Conservation (phyloP, 2,329 filamentous ascomycete species). For the Trichoderma guizhouense region DNA sequence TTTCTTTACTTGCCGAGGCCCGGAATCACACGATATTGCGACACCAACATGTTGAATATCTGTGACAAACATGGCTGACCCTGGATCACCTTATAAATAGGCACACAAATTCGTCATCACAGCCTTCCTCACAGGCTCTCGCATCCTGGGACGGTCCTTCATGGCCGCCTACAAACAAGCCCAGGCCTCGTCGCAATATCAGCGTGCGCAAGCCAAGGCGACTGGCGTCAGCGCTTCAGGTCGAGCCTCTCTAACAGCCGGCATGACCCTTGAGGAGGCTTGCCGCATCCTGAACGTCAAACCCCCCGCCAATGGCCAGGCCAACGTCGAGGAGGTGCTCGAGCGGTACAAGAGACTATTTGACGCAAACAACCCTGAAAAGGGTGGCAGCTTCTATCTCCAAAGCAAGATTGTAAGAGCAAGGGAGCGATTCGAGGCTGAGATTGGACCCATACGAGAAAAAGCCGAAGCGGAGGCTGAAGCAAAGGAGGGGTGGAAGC, state of each 20-base stretch:
- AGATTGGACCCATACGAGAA: constrained; percentile 70
- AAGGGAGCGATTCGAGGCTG: constrained; percentile 85
- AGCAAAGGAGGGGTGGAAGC: constrained; percentile 82
- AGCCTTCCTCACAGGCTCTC: constrained; percentile 84
- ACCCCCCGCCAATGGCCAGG: constrained; percentile 69
- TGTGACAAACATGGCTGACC: not conserved
- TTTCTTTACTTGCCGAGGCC: constrained; percentile 1
- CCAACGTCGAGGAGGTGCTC: constrained; percentile 75
- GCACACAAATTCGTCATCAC: constrained; percentile 87
- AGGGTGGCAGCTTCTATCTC: constrained; percentile 95
- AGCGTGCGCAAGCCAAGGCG: constrained; percentile 65
- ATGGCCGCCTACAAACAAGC: constrained; percentile 95
- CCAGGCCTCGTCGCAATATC: constrained; percentile 78
- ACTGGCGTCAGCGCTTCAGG: constrained; percentile 52
- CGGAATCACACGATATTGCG: not conserved
- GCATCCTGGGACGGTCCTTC: constrained; percentile 90
- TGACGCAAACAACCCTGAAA: constrained; percentile 89
- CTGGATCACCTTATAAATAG: constrained; percentile 41
- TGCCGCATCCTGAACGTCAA: constrained; percentile 97
- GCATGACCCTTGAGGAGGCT: constrained; percentile 91
- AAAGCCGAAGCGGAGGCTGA: constrained; percentile 73
- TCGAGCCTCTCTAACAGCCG: constrained; percentile 57
- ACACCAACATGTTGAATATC: not conserved
- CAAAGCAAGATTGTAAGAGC: constrained; percentile 95
- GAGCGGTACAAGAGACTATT: constrained; percentile 92